Base-by-base conservation (phyloP, 2,329 filamentous ascomycete species). In the Cercospora sp. region DNA sequence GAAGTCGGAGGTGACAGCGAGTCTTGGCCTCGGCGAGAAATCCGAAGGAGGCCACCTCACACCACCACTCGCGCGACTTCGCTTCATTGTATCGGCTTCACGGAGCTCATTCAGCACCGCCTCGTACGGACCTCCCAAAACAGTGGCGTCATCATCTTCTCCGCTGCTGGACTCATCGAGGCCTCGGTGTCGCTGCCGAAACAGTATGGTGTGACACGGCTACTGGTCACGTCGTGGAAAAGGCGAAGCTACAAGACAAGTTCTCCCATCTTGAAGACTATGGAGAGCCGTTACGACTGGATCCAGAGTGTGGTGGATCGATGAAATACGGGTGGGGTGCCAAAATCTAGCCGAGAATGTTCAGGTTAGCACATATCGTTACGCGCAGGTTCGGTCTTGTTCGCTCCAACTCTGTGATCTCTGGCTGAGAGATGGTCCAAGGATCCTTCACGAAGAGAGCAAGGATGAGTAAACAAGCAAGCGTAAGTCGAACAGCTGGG, bases 11-110 rank as follows among this genome's bases (percentile, higher is more conserved):
- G 28, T 26, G 55, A 23, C 26, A 48, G 23, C 55, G 40, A 30
- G 42, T 18, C 60, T 62, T 62, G 60, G 40, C 40, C 0, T 12
- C 40, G 36, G 60, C 13, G 12, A 42, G 33, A 45, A 62, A 13
- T 12, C 60, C 60, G 40, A 40, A 60, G 58, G 30, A 60, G 20
- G 58, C 18, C 18, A 30, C 57, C 10, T 66, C 58, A 57, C 31
- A 33, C 31, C 53, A 62, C 45, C 42, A 62, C 45, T 62, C 23
- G 26, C 45, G 58, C 60, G 48, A 53, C 48, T 53, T 51, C 45
- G 45, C 45, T 51, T 51, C 18, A 23, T 13, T 12, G 18, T 20
- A 51, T 5, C 18, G 48, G 23, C 23, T 53, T 53, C 23, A 3
- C 48, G 48, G 48, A 53, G 5, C 20, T 28, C 13, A 8, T 5